Conservation (phyloP, 2,329 filamentous ascomycete species). For the Arachnomyces sp. region DNA sequence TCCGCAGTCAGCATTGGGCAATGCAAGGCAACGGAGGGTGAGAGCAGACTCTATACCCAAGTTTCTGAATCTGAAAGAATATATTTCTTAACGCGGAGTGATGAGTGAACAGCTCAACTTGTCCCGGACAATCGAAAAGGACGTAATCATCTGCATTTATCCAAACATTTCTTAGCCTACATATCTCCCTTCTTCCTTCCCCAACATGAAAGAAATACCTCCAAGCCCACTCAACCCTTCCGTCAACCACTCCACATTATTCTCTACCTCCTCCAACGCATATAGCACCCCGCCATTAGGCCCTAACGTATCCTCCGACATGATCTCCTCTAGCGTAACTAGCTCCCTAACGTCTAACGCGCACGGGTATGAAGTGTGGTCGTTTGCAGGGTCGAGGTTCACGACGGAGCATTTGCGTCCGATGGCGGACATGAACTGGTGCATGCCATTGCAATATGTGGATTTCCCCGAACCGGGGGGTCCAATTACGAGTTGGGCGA, state of each 20-base stretch:
- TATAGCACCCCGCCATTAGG: constrained; percentile 91
- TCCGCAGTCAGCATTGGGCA: background rate
- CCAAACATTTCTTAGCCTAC: background rate
- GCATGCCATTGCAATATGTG: constrained; percentile 98
- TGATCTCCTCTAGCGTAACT: constrained; percentile 87
- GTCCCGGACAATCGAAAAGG: constrained; percentile 91
- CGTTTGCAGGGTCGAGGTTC: constrained; percentile 95
- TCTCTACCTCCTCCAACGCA: constrained; percentile 87
- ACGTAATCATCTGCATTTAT: constrained; percentile 67
- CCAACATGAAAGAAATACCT: constrained; percentile 31
- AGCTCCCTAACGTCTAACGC: constrained; percentile 86
- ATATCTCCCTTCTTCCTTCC: background rate
- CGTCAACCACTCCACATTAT: constrained; percentile 89
- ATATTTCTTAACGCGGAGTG: constrained; percentile 88
- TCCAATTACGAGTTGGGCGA: constrained; percentile 79
- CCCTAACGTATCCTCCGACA: constrained; percentile 81
- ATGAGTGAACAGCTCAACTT: constrained; percentile 95
- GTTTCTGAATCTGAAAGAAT: constrained; percentile 80
- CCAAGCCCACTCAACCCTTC: constrained; percentile 68
- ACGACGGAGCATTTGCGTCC: constrained; percentile 90
- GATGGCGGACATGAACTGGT: constrained; percentile 95
- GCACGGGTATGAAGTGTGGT: constrained; percentile 78
- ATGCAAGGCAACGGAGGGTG: constrained; percentile 7
- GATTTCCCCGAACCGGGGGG: constrained; percentile 93
- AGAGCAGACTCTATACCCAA: constrained; percentile 75